Evolutionary conservation across 495 filamentous ascomycete species (phyloP), one percentile per base, ranked within the genome.

Genomic region (Aspergillus sclerotioniger): DNA sequence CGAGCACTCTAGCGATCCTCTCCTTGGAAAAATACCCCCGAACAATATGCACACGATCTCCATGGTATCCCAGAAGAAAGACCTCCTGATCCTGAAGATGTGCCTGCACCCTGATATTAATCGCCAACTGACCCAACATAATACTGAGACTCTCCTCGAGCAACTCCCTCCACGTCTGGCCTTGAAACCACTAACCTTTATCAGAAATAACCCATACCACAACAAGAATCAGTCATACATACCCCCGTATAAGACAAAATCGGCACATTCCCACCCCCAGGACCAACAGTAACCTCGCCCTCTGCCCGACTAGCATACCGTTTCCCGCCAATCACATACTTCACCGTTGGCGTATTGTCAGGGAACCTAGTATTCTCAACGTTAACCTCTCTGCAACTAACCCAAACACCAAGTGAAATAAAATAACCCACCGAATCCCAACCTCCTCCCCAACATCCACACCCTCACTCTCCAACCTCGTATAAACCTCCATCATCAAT

Each of bases 101-200:
- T 19, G 1, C 12, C 5, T 20, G 21, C 6, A 39, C 7, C 15
- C 9, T 20, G 39, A 54, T 17, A 39, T 59, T 59, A 19, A 31
- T 53, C 3, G 50, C 57, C 3, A 59, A 29, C 29, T 59, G 57
- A 0, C 57, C 50, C n/a, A 59, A n/a, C 57, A 59, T 59, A 6
- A 59, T 29, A 19, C 57, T 45, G n/a, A 59, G 50, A 15, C 44
- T 59, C 29, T 59, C 50, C 10, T 1, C 16, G 4, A 59, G 57
- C 20, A 59, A 59, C n/a, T 54, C 41, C n/a, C 35, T 21, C 57
- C 57, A 59, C 13, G 57, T 59, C 31, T 59, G 57, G 4, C 29
- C 43, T 13, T 54, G 43, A 15, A 37, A 59, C 57, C 57, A 59
- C 54, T 54, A 25, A 20, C 13, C 12, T 1, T 35, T 8, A 32